Percentiles rank a stretch among this genome's conserved stretches.
phyloP scores from a whole-genome alignment of 2,329 filamentous ascomycete genomes.

The Penicillium sp. region DNA sequence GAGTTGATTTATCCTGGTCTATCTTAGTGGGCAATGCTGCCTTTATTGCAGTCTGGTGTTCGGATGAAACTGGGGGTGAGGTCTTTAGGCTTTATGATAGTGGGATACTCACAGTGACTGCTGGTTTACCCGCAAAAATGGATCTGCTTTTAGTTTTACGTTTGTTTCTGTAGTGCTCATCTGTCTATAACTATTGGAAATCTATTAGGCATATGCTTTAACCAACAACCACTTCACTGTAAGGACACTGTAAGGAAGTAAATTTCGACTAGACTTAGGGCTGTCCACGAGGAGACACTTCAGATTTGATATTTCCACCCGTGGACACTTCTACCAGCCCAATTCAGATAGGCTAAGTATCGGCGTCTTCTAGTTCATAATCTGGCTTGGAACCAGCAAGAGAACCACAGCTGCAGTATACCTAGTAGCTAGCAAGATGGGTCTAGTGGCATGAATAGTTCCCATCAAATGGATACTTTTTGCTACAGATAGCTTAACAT shows the following conservation, averaged over 20 bases:
- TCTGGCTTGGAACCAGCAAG: no score
- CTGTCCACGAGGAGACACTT: no score
- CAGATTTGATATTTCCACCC: no score
- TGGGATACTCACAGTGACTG: slow-evolving; percentile 14
- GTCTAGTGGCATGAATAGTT: neutral
- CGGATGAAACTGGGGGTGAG: slow-evolving; percentile 8
- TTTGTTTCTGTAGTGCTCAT: neutral
- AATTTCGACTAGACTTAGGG: no score
- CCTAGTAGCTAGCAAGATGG: neutral
- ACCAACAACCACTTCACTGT: no score
- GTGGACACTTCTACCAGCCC: no score
- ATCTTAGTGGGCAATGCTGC: neutral
- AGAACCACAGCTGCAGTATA: neutral
- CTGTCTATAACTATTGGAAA: neutral
- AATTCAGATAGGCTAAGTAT: no score
- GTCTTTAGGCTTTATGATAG: slow-evolving; percentile 10
- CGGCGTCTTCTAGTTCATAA: no score
- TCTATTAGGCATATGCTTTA: neutral
- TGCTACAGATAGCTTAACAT: neutral
- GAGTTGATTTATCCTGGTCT: neutral
- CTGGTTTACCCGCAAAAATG: slow-evolving; percentile 3
- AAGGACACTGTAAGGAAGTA: no score
- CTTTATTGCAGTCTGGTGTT: slow-evolving; percentile 9
- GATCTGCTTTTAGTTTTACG: slow-evolving; percentile 2
- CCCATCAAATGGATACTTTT: neutral